Evolutionary conservation across 2,329 filamentous ascomycete genomes (phyloP), one percentile per base, ranked within the genome.

Genomic region (Calonectria naviculata): DNA sequence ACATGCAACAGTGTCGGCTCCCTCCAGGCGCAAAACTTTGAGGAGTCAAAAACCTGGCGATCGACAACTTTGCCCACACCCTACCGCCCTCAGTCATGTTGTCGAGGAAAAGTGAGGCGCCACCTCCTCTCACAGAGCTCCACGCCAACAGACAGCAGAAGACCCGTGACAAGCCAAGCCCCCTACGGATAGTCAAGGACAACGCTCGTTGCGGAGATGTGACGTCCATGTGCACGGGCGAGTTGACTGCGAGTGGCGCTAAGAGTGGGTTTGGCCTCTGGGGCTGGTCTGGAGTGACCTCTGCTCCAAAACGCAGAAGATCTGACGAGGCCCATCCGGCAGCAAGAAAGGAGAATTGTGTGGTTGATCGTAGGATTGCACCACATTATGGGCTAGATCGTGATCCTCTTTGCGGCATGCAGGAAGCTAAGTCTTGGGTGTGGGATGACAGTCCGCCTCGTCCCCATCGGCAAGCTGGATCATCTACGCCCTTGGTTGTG

Each of bases 151-250:
- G 62, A 24, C 66, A 71, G 10, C 69, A 70, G 67, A 78, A 46
- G 76, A 28, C 36, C 15, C 60, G 60, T 26, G 81, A 80, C 75
- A 76, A 78, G 67, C 85, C 87, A 21, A 83, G 83, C 36, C 89
- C 89, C 13, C 78, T 90, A 38, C 85, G 86, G 46, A 87, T 90
- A 76, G 78, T 85, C 76, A 90, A 89, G 77, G 81, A 81, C 38
- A 52, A 58, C 10, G 65, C 15, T 28, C 69, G 60, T 8, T 38
- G 31, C n/a, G 63, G 34, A 65, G 15, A 80, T 74, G 73, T 76
- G 74, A 34, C 61, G 38, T 29, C 62, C 31, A 72, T 70, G 31
- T 73, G 49, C 15, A 71, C 56, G 42, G 81, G 79, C 69, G 65
- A 71, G 21, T 65, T 64, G 17, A 83, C 79, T 1, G 70, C 81